Conservation (phyloP, 2,329 filamentous ascomycete genomes). For the Hansfordia pulvinata region DNA sequence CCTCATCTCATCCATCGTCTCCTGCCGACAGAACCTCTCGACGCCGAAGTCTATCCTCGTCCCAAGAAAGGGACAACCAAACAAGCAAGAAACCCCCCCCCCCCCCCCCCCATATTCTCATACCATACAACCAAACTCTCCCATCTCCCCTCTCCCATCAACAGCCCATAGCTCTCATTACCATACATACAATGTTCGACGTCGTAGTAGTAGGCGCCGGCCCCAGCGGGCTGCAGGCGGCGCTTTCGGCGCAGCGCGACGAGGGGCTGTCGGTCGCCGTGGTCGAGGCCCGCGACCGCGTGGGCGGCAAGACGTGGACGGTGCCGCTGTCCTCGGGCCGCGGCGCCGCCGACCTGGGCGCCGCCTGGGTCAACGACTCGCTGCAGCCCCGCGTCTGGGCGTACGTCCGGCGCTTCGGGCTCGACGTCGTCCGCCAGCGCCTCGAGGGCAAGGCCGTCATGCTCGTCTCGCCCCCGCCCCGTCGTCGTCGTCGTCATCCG, state of each 20-base stretch:
- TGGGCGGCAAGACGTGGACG: constrained; percentile 25
- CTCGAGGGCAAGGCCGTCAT: constrained; percentile 16
- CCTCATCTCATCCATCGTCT: too few relatives aligned
- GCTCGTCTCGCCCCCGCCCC: too few relatives aligned
- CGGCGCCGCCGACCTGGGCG: constrained; percentile 18
- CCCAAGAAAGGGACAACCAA: too few relatives aligned
- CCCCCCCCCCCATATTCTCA: too few relatives aligned
- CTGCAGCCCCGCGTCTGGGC: constrained; percentile 15
- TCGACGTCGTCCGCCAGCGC: constrained; percentile 16
- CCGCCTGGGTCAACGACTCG: constrained; percentile 21
- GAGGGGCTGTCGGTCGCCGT: constrained; percentile 19
- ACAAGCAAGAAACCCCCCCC: too few relatives aligned
- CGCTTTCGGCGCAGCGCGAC: constrained; percentile 13
- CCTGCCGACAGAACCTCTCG: too few relatives aligned
- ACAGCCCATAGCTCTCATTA: too few relatives aligned
- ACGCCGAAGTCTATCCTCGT: too few relatives aligned
- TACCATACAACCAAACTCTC: too few relatives aligned
- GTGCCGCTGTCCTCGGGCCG: constrained; percentile 8
- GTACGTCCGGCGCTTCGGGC: constrained; percentile 13
- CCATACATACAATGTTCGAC: too few relatives aligned
- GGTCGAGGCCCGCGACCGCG: constrained; percentile 25
- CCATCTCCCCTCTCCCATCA: too few relatives aligned
- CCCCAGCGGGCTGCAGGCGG: constrained; percentile 21
- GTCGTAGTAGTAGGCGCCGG: constrained; percentile 25
- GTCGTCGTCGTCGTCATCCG: too few relatives aligned